phyloP scores from a whole-genome alignment of 164 flowering plant genomes.

The Euptelea pleiosperma region DNA sequence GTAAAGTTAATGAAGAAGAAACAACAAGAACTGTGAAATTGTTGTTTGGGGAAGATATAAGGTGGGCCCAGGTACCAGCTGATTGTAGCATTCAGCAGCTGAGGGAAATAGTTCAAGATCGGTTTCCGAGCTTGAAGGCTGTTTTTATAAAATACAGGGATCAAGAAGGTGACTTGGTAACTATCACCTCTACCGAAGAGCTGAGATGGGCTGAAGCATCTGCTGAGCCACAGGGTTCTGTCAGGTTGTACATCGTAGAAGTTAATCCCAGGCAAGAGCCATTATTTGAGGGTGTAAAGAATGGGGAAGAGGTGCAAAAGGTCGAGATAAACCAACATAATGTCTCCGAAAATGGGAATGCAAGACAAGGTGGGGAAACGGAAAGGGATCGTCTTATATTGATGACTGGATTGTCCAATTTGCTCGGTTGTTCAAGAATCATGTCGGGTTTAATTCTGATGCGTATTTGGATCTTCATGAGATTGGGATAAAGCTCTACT shows the following conservation, averaged over 20 bases:
- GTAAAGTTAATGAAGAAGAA: conserved; percentile 36
- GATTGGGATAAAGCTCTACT: conserved; percentile 67
- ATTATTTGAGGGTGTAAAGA: conserved; percentile 27
- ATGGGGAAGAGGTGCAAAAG: conserved; percentile 14
- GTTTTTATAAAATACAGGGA: conserved; percentile 82
- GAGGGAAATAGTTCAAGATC: conserved; percentile 50
- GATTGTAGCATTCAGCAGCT: conserved; percentile 55
- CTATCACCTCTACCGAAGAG: conserved; percentile 78
- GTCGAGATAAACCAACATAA: conserved; percentile 3
- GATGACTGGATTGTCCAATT: conserved; percentile 85
- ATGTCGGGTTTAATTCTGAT: conserved; percentile 72
- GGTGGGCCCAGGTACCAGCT: conserved; percentile 68
- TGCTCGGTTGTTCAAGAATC: conserved; percentile 69
- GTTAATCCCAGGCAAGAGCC: conserved; percentile 74
- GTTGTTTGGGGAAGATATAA: conserved; percentile 85
- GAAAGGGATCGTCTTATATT: conserved; percentile 31
- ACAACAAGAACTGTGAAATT: conserved; percentile 57
- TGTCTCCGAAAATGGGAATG: conserved; percentile 29
- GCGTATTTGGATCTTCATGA: conserved; percentile 73
- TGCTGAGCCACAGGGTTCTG: conserved; percentile 43
- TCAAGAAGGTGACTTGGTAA: conserved; percentile 84
- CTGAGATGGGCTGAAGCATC: conserved; percentile 77
- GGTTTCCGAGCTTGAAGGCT: conserved; percentile 52
- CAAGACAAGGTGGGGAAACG: conserved; percentile 12
- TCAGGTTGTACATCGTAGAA: conserved; percentile 60